phyloP scores from a whole-genome alignment of 2,329 filamentous ascomycete species.

The Exserohilum turcica region DNA sequence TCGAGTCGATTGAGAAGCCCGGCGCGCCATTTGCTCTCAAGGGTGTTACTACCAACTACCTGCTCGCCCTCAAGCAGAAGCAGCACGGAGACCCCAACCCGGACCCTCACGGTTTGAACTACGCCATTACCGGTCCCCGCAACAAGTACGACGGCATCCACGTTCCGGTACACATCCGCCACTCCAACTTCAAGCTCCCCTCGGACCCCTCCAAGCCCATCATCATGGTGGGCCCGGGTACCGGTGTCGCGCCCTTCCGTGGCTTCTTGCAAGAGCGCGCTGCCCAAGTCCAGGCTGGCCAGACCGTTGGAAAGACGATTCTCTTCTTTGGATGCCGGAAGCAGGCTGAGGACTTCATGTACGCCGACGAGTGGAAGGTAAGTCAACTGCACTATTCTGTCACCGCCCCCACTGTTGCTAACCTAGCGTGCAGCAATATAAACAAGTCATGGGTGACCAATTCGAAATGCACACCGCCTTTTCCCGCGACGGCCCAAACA shows the following conservation, averaged over 20 bases:
- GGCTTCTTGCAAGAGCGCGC: slow-evolving; percentile 94
- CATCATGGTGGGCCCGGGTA: slow-evolving; percentile 95
- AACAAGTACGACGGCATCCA: slow-evolving; percentile 98
- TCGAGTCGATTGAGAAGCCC: slow-evolving; percentile 80
- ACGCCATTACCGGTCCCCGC: slow-evolving; percentile 84
- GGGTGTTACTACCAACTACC: slow-evolving; percentile 96
- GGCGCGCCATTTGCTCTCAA: slow-evolving; percentile 80
- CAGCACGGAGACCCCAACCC: slow-evolving; percentile 86
- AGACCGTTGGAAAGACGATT: slow-evolving; percentile 82
- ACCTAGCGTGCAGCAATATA: slow-evolving; percentile 68
- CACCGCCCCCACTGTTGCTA: slow-evolving; percentile 23
- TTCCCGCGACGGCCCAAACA: slow-evolving; percentile 83
- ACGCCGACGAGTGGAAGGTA: slow-evolving; percentile 91
- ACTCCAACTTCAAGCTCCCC: slow-evolving; percentile 98
- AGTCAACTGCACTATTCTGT: slow-evolving; percentile 45
- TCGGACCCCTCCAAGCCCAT: slow-evolving; percentile 92
- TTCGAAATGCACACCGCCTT: slow-evolving; percentile 93
- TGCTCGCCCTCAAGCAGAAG: slow-evolving; percentile 93
- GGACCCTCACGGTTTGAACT: slow-evolving; percentile 81
- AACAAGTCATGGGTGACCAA: slow-evolving; percentile 80
- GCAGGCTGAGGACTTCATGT: slow-evolving; percentile 86
- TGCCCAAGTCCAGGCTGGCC: slow-evolving; percentile 77
- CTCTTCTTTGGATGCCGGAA: slow-evolving; percentile 96
- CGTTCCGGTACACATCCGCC: slow-evolving; percentile 91
- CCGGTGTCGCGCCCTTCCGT: slow-evolving; percentile 94